Evolutionary conservation across 2,329 filamentous ascomycete genomes (phyloP), one percentile per base, ranked within the genome.

Genomic region (Alternaria angustiovoidea): DNA sequence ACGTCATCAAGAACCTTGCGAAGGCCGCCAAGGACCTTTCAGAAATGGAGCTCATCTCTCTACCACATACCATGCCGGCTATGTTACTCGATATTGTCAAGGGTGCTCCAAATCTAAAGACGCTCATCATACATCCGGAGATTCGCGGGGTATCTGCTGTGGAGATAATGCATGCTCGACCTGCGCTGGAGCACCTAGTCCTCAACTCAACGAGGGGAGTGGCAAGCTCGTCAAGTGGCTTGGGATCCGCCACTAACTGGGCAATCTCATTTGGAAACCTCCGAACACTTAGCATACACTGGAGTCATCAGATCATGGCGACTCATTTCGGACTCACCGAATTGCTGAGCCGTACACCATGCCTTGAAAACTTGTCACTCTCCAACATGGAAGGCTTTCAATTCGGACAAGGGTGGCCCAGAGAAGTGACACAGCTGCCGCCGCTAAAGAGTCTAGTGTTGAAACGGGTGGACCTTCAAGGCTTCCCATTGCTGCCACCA

Each of bases 1-100:
- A 81, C 34, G 77, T 81, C 32, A 68, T 81, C 1, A 69, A 78
- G n/a, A 79, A 79, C 11, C 68, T 84, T 3, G 68, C 73, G 1
- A 74, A 68, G 16, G 70, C 72, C 3, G 83, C 81, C 52, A 77
- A 75, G 42, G 51, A 65, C 8, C 72, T 81, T 1, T 44, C 66
- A 6, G 64, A 70, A 5, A 46, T 81, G n/a, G 71, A 73, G n/a
- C 66, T 81, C 34, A 42, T 76, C 1, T 67, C 66, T 5, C 53
- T 72, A 5, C 71, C 68, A 4, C 39, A 73, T 5, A 65, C 64
- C 26, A 54, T 70, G 38, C 68, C 67, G 5, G 66, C 75, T 1
- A 71, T 72, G 7, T 54, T 79, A 8, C 61, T 77, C 12, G 71
- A 76, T n/a, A 62, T 78, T 11, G 69, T 67, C 7, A 68, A 71